A percentile compares a stretch with the other conserved stretches of the same genome.
These are phyloP conservation scores for Xylaria hypoxylon DNA, from an alignment of 2,329 filamentous ascomycete species.

Conservation along the genomic window DNA sequence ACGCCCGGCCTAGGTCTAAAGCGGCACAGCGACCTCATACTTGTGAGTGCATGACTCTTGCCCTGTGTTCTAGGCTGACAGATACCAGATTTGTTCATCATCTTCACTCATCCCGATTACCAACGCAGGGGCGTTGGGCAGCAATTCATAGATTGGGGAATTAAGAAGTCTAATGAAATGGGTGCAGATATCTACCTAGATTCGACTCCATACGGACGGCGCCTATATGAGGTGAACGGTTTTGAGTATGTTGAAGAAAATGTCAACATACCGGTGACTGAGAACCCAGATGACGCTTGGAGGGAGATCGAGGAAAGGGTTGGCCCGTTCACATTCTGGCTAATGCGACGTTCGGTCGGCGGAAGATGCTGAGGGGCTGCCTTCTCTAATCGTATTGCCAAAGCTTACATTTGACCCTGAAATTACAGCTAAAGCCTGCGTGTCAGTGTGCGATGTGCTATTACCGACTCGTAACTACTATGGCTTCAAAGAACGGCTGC, in stretches of 20 bases:
- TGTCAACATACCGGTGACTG: slow-evolving; percentile 37
- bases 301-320: slow-evolving; percentile 54
- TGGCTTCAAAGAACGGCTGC: too few species aligned
- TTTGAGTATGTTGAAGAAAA: slow-evolving; percentile 43
- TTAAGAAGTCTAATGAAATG: slow-evolving; percentile 40
- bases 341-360: slow-evolving; percentile 13
- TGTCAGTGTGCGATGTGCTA: too few species aligned
- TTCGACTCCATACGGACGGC: slow-evolving; percentile 38
- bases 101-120: slow-evolving; percentile 45
- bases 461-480: too few species aligned
- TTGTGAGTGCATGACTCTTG: slow-evolving; percentile 32
- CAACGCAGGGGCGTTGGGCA: slow-evolving; percentile 41
- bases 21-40: slow-evolving; percentile 40
- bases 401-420: too few species aligned
- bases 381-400: too few species aligned
- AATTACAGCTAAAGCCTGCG: too few species aligned
- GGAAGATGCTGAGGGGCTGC: neutral
- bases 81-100: slow-evolving; percentile 25
- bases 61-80: neutral
- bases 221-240: slow-evolving; percentile 42
- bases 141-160: slow-evolving; percentile 44
- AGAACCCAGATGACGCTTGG: slow-evolving; percentile 43
- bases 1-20: slow-evolving; percentile 25
- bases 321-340: slow-evolving; percentile 47
- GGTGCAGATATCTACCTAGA: slow-evolving; percentile 45